phyloP scores from a whole-genome alignment of 495 filamentous ascomycete genomes.

The Penicillium lagena region DNA sequence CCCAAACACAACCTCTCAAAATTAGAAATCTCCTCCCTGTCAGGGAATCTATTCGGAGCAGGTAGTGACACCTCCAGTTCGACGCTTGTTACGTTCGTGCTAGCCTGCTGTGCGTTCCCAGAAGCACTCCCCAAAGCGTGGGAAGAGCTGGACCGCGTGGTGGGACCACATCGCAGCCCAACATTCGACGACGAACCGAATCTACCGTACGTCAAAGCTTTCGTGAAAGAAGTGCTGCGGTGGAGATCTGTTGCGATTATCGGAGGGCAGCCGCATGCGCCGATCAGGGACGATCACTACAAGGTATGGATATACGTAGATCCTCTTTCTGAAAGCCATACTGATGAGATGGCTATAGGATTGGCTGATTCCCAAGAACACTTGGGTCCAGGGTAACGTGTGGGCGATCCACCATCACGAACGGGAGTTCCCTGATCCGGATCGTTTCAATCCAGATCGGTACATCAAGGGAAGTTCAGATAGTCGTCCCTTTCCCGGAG shows the following conservation, averaged over 20 bases:
- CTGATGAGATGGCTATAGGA: slow-evolving; percentile 11
- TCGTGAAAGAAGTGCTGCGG: slow-evolving; percentile 30
- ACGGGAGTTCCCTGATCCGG: slow-evolving; percentile 36
- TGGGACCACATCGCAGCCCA: slow-evolving; percentile 13
- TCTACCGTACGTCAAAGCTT: slow-evolving; percentile 28
- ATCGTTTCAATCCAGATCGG: slow-evolving; percentile 23
- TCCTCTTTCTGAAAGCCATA: neutral
- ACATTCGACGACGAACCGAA: slow-evolving; percentile 16
- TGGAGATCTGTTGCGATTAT: slow-evolving; percentile 29
- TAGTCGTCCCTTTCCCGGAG: slow-evolving; percentile 47
- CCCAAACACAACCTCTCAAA: slow-evolving; percentile 29
- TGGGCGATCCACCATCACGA: slow-evolving; percentile 37
- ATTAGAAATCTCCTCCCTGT: slow-evolving; percentile 28
- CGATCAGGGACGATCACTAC: slow-evolving; percentile 47
- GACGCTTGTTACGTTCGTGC: slow-evolving; percentile 30
- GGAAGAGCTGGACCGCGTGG: slow-evolving; percentile 31
- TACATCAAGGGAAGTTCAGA: slow-evolving; percentile 26
- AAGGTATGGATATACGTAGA: slow-evolving; percentile 5
- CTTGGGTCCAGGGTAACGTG: slow-evolving; percentile 20
- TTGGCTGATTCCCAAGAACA: slow-evolving; percentile 14
- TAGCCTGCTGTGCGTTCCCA: slow-evolving; percentile 34
- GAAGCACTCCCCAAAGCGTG: slow-evolving; percentile 31
- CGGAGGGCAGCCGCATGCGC: slow-evolving; percentile 45
- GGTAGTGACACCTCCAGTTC: slow-evolving; percentile 32
- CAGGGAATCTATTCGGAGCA: slow-evolving; percentile 25